A percentile compares a stretch with the other conserved stretches of the same genome.
These are phyloP conservation scores for Sechiopsis laciniata DNA, from an alignment of 306 rosid genomes.

Conservation along the genomic window DNA sequence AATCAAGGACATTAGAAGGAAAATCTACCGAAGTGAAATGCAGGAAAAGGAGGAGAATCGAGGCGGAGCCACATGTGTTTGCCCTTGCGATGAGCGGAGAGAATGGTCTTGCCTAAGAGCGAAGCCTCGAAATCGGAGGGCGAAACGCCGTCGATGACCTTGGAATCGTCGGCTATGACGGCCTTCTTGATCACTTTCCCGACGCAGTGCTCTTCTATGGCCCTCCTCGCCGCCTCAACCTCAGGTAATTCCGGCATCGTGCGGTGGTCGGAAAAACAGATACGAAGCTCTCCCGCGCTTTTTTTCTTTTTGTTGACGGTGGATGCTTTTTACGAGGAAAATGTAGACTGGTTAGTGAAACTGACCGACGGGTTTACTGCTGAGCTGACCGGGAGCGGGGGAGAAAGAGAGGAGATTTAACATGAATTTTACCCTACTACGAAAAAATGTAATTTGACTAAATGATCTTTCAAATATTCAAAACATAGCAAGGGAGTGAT, in stretches of 20 bases:
- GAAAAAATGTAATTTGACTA: no score
- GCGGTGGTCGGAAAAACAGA: conserved; percentile 3
- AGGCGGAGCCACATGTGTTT: conserved; percentile 88
- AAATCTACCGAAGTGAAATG: conserved; percentile 74
- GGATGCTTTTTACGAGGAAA: not conserved
- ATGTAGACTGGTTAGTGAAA: not conserved
- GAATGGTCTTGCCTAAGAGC: conserved; percentile 57
- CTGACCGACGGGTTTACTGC: not conserved
- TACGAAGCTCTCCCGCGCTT: conserved; percentile 31
- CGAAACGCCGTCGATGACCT: conserved; percentile 74
- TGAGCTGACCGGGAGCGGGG: not conserved
- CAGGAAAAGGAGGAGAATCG: conserved; percentile 86
- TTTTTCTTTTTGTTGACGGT: conserved; percentile 3
- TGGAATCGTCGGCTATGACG: conserved; percentile 63
- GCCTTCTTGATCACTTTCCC: conserved; percentile 67
- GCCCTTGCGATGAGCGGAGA: conserved; percentile 83
- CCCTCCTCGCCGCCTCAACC: conserved; percentile 94
- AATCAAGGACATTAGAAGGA: not conserved
- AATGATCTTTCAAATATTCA: no score
- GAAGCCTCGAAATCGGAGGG: conserved; percentile 67
- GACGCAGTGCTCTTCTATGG: conserved; percentile 63
- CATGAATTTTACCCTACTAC: no score
- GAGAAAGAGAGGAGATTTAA: no score
- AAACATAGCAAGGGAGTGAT: no score
- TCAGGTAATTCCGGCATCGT: conserved; percentile 94